Conservation (phyloP, 495 filamentous ascomycete genomes). For the Penicillium desertorum region DNA sequence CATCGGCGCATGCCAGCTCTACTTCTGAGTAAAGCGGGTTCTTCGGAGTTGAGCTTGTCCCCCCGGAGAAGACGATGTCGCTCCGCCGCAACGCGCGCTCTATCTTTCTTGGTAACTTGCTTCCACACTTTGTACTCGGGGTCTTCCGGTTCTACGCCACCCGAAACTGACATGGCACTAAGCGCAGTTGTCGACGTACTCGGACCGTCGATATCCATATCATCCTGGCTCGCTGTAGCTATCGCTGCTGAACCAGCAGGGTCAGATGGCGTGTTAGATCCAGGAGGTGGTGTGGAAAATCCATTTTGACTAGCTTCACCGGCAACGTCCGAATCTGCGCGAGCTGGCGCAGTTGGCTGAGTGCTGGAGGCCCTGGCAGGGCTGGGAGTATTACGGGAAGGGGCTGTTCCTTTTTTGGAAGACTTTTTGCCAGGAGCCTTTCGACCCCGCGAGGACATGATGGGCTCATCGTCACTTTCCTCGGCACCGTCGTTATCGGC, state of each 20-base stretch:
- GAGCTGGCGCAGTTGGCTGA: conserved; percentile 51
- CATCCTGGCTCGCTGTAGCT: conserved; percentile 64
- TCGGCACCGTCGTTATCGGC: conserved; percentile 76
- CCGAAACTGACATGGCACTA: conserved; percentile 41
- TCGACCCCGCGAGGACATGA: conserved; percentile 93
- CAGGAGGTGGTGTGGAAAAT: conserved; percentile 75
- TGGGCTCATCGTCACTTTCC: conserved; percentile 96
- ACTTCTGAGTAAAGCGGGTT: conserved; percentile 79
- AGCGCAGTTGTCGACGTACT: conserved; percentile 60
- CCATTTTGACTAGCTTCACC: conserved; percentile 76
- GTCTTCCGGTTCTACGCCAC: conserved; percentile 65
- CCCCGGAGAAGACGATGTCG: conserved; percentile 80
- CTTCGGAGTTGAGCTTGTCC: conserved; percentile 80
- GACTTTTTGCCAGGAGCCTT: conserved; percentile 77
- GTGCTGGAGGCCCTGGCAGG: conserved; percentile 61
- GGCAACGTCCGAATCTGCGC: conserved; percentile 62
- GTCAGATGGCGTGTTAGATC: conserved; percentile 75
- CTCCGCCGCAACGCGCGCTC: conserved; percentile 77
- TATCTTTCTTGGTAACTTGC: conserved; percentile 94
- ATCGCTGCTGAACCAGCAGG: conserved; percentile 61
- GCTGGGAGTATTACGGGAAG: conserved; percentile 66
- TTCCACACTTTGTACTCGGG: conserved; percentile 97
- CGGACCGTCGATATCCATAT: conserved; percentile 79
- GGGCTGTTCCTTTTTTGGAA: conserved; percentile 72
- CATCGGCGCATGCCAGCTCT: conserved; percentile 78